Percentiles rank a stretch among this genome's conserved stretches.
phyloP scores from a whole-genome alignment of 2,329 filamentous ascomycete species.

The Aaosphaeria pasadenensis region DNA sequence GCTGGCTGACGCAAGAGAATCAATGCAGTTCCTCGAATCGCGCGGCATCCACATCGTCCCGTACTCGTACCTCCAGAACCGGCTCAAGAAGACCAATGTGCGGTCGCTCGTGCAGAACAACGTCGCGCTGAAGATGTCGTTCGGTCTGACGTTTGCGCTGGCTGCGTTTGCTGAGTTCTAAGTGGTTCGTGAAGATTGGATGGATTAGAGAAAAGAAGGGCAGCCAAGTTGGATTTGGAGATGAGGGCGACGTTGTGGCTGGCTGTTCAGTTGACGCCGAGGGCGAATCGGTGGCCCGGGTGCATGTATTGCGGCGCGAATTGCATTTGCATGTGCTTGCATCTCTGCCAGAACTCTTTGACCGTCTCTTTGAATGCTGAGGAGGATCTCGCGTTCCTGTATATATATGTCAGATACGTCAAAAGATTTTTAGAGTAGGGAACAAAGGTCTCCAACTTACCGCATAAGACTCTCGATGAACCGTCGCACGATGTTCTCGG shows the following conservation, averaged over 20 bases:
- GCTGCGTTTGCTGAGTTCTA: constrained; percentile 62
- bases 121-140: constrained; percentile 65
- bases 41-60: constrained; percentile 52
- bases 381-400: constrained; percentile 32
- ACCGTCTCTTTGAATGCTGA: constrained; percentile 33
- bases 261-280: not conserved
- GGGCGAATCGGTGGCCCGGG: constrained; percentile 20
- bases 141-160: constrained; percentile 70
- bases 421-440: not conserved
- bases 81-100: constrained; percentile 50
- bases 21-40: constrained; percentile 45
- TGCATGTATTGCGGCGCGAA: constrained; percentile 29
- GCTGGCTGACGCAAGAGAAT: too few species aligned
- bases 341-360: constrained; percentile 34
- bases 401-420: constrained; percentile 17
- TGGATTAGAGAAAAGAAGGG: not conserved
- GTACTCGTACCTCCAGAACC: constrained; percentile 48
- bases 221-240: not conserved
- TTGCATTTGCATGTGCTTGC: constrained; percentile 36
- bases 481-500: constrained; percentile 29
- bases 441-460: constrained; percentile 9
- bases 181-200: constrained; percentile 2
- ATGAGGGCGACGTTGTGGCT: not conserved
- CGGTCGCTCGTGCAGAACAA: constrained; percentile 54
- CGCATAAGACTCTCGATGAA: constrained; percentile 33